A percentile compares a stretch with the other conserved stretches of the same genome.
Evolutionary conservation across 306 rosid genomes (phyloP).

Genomic region (Cucumis melo): DNA sequence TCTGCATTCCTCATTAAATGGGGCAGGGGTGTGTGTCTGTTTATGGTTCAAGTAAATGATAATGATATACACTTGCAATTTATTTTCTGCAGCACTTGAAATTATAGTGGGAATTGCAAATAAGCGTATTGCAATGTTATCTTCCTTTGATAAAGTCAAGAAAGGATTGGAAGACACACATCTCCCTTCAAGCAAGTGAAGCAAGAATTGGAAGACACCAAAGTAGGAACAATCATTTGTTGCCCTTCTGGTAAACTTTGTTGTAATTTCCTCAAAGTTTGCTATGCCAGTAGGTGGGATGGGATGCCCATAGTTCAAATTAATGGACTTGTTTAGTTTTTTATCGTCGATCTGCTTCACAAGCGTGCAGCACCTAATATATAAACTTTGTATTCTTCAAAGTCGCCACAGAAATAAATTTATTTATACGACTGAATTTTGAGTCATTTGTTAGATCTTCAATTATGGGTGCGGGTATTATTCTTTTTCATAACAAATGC

Average conservation of each 20-base stretch:
- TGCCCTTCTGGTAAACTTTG: not conserved
- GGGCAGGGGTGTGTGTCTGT: no score
- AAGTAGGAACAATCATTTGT: not conserved
- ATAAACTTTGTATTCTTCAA: not conserved
- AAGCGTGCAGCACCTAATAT: not conserved
- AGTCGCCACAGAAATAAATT: not conserved
- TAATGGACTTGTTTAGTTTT: not conserved
- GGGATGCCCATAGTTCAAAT: not conserved
- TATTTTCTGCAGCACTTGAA: slow-evolving; percentile 50
- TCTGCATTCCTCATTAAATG: not conserved
- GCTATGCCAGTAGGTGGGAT: not conserved
- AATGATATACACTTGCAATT: not conserved
- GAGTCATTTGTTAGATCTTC: not conserved
- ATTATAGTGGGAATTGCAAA: slow-evolving; percentile 65
- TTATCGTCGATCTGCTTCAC: not conserved
- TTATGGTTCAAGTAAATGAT: not conserved
- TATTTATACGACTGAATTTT: not conserved
- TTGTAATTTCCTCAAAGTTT: not conserved
- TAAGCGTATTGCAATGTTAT: slow-evolving; percentile 37
- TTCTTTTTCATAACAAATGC: not conserved
- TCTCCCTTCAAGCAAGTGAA: slow-evolving; percentile 34
- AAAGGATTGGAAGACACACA: slow-evolving; percentile 32
- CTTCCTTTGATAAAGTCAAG: slow-evolving; percentile 36
- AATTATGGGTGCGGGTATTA: not conserved
- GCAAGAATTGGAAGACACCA: slow-evolving; percentile 19